Percentiles rank a stretch among this genome's conserved stretches.
Evolutionary conservation across 164 flowering plant genomes (phyloP).

Genomic region (Warburgia ugandensis): DNA sequence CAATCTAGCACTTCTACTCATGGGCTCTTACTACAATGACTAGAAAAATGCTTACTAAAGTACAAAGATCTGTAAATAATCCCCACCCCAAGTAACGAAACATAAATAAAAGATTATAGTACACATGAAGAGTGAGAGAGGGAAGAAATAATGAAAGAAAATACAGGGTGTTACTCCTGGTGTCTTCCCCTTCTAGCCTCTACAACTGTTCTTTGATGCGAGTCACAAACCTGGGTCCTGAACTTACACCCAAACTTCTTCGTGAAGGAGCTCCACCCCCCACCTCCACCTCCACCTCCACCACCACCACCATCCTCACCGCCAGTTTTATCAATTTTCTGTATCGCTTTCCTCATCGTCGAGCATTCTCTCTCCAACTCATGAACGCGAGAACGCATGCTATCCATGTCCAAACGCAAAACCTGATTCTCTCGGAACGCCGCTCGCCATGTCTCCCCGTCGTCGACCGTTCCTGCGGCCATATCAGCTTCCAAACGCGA

Average conservation of each 20-base stretch:
- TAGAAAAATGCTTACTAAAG: too few species aligned
- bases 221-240: constrained; percentile 94
- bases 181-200: constrained; percentile 30
- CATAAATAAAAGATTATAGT: too few species aligned
- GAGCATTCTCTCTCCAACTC: constrained; percentile 89
- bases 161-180: not conserved
- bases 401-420: constrained; percentile 83
- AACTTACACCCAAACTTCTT: constrained; percentile 80
- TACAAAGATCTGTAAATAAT: too few species aligned
- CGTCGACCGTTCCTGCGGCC: constrained; percentile 4
- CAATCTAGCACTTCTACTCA: too few species aligned
- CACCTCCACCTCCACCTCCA: constrained; percentile 12
- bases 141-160: not conserved
- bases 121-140: not conserved
- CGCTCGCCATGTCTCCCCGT: constrained; percentile 43
- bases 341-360: constrained; percentile 70
- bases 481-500: constrained; percentile 8
- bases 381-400: constrained; percentile 84
- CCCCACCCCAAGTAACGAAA: too few species aligned
- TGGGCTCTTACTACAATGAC: too few species aligned
- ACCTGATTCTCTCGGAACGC: constrained; percentile 86
- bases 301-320: constrained; percentile 21
- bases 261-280: constrained; percentile 43
- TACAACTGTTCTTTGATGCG: constrained; percentile 62
- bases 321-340: constrained; percentile 58